Percentiles rank a stretch among this genome's conserved stretches.
Evolutionary conservation across 495 filamentous ascomycete species (phyloP).

Genomic region (Penicillium antarcticum): DNA sequence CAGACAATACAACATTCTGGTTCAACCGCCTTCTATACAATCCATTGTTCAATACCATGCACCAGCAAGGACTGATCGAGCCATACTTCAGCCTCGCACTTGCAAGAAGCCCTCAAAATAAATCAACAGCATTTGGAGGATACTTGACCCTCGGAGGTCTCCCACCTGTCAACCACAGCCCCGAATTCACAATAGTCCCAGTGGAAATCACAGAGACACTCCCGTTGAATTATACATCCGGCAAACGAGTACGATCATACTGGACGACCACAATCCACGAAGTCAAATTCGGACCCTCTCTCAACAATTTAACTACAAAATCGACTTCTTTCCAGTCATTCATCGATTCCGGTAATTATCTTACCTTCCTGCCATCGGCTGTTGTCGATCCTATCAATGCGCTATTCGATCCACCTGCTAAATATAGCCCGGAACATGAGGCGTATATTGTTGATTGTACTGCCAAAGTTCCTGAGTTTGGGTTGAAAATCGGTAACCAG

Average conservation of each 20-base stretch:
- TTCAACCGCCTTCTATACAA: constrained; percentile 41
- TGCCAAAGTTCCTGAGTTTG: constrained; percentile 51
- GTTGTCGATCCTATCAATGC: constrained; percentile 59
- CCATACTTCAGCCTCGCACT: constrained; percentile 53
- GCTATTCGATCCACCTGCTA: constrained; percentile 52
- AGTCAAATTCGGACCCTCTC: constrained; percentile 13
- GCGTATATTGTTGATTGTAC: constrained; percentile 62
- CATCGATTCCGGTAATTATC: constrained; percentile 69
- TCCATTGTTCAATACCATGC: constrained; percentile 58
- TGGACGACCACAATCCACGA: constrained; percentile 22
- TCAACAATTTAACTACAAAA: constrained; percentile 6
- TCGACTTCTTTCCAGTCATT: constrained; percentile 41
- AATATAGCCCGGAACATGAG: constrained; percentile 38
- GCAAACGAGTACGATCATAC: constrained; percentile 14
- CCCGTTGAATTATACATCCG: constrained; percentile 11
- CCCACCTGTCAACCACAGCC: constrained; percentile 16
- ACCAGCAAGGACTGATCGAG: constrained; percentile 45
- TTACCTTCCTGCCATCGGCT: constrained; percentile 52
- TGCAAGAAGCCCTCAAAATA: constrained; percentile 16
- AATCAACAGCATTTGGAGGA: constrained; percentile 18
- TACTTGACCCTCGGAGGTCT: constrained; percentile 26
- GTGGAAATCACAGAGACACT: constrained; percentile 21
- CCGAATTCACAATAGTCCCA: constrained; percentile 15
- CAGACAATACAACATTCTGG: constrained; percentile 27
- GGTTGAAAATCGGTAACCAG: constrained; percentile 44